Percentiles rank a stretch among this genome's conserved stretches.
Evolutionary conservation across 2,329 filamentous ascomycete genomes (phyloP).

Genomic region (Arachnomyces sp.): DNA sequence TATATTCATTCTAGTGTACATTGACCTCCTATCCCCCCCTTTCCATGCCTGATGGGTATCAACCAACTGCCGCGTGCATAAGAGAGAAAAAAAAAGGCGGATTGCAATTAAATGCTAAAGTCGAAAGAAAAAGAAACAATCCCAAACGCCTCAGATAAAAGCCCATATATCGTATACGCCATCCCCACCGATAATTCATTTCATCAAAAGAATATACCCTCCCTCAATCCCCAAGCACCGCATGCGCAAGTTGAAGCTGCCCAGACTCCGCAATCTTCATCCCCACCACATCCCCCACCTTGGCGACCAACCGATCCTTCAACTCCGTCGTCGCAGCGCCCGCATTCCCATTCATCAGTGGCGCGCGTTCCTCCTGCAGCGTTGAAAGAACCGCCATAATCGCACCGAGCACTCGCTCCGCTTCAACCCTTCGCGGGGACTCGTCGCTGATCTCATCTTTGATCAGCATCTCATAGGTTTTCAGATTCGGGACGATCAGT

Average conservation of each 20-base stretch:
- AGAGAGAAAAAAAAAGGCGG: not conserved
- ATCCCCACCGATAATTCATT: not conserved
- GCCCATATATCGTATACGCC: not conserved
- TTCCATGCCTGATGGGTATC: no score
- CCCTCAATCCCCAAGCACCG: constrained; percentile 23
- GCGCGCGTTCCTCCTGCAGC: constrained; percentile 40
- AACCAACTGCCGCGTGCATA: not conserved
- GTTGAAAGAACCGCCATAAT: constrained; percentile 49
- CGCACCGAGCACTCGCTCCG: constrained; percentile 51
- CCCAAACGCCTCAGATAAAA: not conserved
- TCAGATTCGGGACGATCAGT: constrained; percentile 58
- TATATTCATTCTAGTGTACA: no score
- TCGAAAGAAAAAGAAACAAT: not conserved
- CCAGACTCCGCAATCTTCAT: constrained; percentile 33
- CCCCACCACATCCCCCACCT: constrained; percentile 36
- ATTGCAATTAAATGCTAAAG: not conserved
- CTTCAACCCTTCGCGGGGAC: constrained; percentile 46
- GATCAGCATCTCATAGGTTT: constrained; percentile 54
- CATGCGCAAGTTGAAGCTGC: constrained; percentile 32
- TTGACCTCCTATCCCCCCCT: no score
- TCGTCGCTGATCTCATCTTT: constrained; percentile 47
- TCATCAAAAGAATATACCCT: not conserved
- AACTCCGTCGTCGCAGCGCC: constrained; percentile 30
- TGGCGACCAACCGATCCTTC: constrained; percentile 28
- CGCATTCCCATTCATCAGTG: constrained; percentile 33